A percentile compares a stretch with the other conserved stretches of the same genome.
These are phyloP conservation scores for Plantago coronopus DNA, from an alignment of 305 asterid species.

Conservation along the genomic window DNA sequence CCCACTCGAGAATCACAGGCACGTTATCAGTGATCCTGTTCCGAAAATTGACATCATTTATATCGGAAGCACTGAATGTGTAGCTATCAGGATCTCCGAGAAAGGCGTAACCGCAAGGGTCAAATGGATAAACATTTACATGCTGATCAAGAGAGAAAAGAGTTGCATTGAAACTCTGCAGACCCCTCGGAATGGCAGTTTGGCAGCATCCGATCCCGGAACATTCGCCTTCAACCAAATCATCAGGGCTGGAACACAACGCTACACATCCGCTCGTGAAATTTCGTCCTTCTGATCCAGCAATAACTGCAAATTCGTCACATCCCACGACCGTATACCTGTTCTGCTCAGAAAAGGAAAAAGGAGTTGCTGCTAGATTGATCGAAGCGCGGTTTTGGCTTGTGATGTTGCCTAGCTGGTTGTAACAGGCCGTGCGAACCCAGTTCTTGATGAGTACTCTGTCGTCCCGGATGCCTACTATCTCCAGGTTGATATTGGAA, in stretches of 20 bases:
- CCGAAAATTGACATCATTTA: conserved; percentile 15
- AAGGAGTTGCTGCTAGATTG: conserved; percentile 10
- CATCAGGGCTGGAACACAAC: conserved; percentile 20
- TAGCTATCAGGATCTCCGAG: conserved; percentile 41
- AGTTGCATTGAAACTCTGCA: conserved; percentile 14
- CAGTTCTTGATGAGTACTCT: conserved; percentile 18
- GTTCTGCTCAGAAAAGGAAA: conserved; percentile 27
- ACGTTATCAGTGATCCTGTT: conserved; percentile 22
- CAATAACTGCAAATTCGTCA: conserved; percentile 15
- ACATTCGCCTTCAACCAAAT: conserved; percentile 30
- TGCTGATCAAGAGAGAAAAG: conserved; percentile 13
- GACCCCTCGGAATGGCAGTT: conserved; percentile 29
- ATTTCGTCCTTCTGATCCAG: not conserved
- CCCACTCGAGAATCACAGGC: conserved; percentile 41
- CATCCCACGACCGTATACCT: conserved; percentile 31
- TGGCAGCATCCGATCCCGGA: conserved; percentile 56
- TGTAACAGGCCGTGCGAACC: conserved; percentile 20
- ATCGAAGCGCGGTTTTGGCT: not conserved
- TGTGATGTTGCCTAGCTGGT: conserved; percentile 10
- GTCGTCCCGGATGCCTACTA: conserved; percentile 16
- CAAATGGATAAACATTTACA: conserved; percentile 19
- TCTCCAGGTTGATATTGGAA: conserved; percentile 1
- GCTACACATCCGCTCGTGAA: conserved; percentile 35
- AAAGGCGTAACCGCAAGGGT: conserved; percentile 45
- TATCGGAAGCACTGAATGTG: conserved; percentile 25